Evolutionary conservation across 1,284 basidiomycete genomes (phyloP), one percentile per base, ranked within the genome.

Genomic region (Peniophora sp.): DNA sequence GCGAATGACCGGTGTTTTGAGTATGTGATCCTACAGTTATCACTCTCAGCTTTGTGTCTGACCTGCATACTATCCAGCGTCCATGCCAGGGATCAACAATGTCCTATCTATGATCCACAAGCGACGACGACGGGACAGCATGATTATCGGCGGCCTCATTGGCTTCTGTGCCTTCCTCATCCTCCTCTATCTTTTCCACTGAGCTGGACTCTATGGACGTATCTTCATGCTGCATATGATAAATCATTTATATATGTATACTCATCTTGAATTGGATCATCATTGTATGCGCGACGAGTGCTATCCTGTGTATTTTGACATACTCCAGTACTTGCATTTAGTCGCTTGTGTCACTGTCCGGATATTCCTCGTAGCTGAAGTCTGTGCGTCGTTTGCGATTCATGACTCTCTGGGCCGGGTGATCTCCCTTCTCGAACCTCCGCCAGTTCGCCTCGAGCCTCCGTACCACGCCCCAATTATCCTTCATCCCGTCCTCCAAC

Each of bases 61-160:
- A 52, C 36, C 24, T 24, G 39, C 32, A 35, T 23, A 24, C 41
- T 51, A 47, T 50, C 51, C 62, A 89, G 92, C 78, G 58, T 85
- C 90, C 32, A 88, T 99, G 66, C 96, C 97, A 10, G 95, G 94
- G 1, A 85, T 99, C 57, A 96, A 95, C 69, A 91, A 86, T 55
- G 69, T 99, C 50, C 76, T 99, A 51, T 78, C 81, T 1, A 92
- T 98, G 86, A 98, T 99, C 64, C 88, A 89, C 62, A 85, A 91
- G 8, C 80, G 96, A 48, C 78, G 96, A 57, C 78, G 93, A 57
- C 73, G 95, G 60, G 97, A 99, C 66, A 83, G 90, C 11, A 78
- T 97, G 57, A 93, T 99, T 58, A 68, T 99, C 62, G 96, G 92
- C 20, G 74, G 84, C 52, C 73, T 97, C 14, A 87, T 96, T 58